Percentiles rank a stretch among this genome's conserved stretches.
phyloP scores from a whole-genome alignment of 129 eudicot genomes.

The Erigeron canadensis region DNA sequence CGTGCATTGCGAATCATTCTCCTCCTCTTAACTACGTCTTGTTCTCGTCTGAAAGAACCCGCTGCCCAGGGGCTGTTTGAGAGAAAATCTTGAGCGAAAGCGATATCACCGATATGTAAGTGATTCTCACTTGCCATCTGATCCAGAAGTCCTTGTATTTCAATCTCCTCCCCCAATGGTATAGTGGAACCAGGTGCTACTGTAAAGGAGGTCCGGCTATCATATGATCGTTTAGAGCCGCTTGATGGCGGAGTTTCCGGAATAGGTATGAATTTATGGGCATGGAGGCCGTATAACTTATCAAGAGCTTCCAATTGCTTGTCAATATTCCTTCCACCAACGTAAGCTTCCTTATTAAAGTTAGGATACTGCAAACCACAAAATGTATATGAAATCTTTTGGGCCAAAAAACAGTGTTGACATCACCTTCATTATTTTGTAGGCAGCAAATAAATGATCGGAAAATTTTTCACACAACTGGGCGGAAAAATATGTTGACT shows the following conservation, averaged over 20 bases:
- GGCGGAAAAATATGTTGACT: neutral
- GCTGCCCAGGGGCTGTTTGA: too few species aligned
- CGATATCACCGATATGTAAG: too few species aligned
- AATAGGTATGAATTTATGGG: neutral
- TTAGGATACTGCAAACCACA: too few species aligned
- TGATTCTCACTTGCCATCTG: neutral
- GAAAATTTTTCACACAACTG: neutral
- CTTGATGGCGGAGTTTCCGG: neutral
- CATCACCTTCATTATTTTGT: neutral
- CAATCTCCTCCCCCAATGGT: neutral
- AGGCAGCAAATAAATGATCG: neutral
- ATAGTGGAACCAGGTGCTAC: neutral
- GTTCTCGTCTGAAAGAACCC: too few species aligned
- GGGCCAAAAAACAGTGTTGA: too few species aligned
- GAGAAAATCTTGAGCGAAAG: too few species aligned
- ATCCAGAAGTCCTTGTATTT: neutral
- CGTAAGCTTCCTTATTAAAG: too few species aligned
- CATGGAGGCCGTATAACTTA: neutral
- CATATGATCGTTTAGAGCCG: neutral
- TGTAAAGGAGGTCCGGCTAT: neutral
- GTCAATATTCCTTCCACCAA: too few species aligned
- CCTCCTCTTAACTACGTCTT: too few species aligned
- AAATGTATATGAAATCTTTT: too few species aligned
- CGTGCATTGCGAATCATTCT: too few species aligned
- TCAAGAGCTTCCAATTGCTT: neutral